Evolutionary conservation across 2,329 filamentous ascomycete genomes (phyloP).

Genomic region (Colletotrichum sp.): DNA sequence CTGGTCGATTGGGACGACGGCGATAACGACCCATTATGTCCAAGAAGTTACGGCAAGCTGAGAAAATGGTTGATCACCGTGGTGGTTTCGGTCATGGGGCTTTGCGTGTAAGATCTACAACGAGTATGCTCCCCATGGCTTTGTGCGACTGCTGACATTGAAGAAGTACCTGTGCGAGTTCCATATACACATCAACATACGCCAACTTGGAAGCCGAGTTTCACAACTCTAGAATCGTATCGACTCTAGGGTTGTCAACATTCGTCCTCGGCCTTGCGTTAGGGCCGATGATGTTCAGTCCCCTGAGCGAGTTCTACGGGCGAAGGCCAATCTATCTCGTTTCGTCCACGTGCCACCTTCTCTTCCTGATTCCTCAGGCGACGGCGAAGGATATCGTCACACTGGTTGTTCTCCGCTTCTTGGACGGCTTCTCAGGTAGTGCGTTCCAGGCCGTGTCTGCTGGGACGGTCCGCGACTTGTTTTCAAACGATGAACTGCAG

Average conservation of each 20-base stretch:
- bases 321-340: constrained; percentile 80
- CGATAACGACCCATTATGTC: constrained; percentile 75
- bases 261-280: constrained; percentile 80
- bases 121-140: rapidly evolving
- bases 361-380: constrained; percentile 83
- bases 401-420: constrained; percentile 78
- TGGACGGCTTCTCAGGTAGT: constrained; percentile 75
- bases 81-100: constrained; percentile 73
- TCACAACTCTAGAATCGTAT: constrained; percentile 71
- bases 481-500: constrained; percentile 70
- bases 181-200: constrained; percentile 87
- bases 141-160: background rate
- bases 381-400: constrained; percentile 79
- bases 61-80: constrained; percentile 81
- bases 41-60: constrained; percentile 67
- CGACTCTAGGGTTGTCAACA: constrained; percentile 79
- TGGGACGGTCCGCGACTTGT: constrained; percentile 84
- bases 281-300: constrained; percentile 67
- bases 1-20: constrained; percentile 77
- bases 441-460: constrained; percentile 78
- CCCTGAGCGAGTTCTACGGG: constrained; percentile 80
- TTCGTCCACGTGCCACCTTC: constrained; percentile 75
- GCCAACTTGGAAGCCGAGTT: constrained; percentile 80
- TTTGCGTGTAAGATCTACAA: constrained; percentile 80
- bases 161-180: constrained; percentile 78